These are phyloP conservation scores for Xylariaceae sp. DNA, from an alignment of 2,329 filamentous ascomycete genomes.

Conservation along the genomic window DNA sequence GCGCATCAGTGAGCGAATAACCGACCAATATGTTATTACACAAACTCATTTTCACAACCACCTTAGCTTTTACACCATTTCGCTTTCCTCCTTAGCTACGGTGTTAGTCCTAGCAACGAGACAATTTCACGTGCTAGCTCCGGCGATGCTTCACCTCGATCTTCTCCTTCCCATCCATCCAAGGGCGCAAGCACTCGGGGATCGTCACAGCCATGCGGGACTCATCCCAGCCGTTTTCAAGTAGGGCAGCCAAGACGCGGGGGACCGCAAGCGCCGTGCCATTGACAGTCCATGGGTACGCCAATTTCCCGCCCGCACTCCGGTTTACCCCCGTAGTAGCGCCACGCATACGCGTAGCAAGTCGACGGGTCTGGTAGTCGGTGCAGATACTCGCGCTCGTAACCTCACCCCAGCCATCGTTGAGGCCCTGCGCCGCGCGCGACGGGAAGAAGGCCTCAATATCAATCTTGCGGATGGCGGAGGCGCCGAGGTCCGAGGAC, in stretches of 20 bases:
- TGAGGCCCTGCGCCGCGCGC: slow-evolving; percentile 55
- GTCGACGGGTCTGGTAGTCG: slow-evolving; percentile 87
- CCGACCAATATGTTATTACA: too few relatives aligned
- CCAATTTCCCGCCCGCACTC: slow-evolving; percentile 49
- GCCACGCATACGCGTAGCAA: slow-evolving; percentile 75
- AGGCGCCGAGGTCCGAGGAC: slow-evolving; percentile 83
- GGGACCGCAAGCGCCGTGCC: slow-evolving; percentile 93
- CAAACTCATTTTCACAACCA: too few relatives aligned
- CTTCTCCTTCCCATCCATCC: slow-evolving; percentile 78
- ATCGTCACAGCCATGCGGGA: slow-evolving; percentile 69
- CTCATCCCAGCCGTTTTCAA: slow-evolving; percentile 92
- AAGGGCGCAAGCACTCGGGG: slow-evolving; percentile 79
- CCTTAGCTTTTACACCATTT: background rate
- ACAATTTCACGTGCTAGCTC: slow-evolving; percentile 11
- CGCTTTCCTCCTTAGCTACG: too few relatives aligned
- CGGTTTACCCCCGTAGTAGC: slow-evolving; percentile 47
- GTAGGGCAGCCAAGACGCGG: slow-evolving; percentile 82
- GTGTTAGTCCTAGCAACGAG: too few relatives aligned
- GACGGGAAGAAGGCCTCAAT: slow-evolving; percentile 96
- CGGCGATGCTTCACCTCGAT: slow-evolving; percentile 57
- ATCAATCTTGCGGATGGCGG: slow-evolving; percentile 84
- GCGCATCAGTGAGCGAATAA: too few relatives aligned
- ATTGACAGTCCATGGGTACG: slow-evolving; percentile 90
- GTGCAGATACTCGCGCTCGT: slow-evolving; percentile 90
- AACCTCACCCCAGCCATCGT: slow-evolving; percentile 89